Base-by-base conservation (phyloP, 768 basidiomycete genomes). In the Exidia glandulosa region DNA sequence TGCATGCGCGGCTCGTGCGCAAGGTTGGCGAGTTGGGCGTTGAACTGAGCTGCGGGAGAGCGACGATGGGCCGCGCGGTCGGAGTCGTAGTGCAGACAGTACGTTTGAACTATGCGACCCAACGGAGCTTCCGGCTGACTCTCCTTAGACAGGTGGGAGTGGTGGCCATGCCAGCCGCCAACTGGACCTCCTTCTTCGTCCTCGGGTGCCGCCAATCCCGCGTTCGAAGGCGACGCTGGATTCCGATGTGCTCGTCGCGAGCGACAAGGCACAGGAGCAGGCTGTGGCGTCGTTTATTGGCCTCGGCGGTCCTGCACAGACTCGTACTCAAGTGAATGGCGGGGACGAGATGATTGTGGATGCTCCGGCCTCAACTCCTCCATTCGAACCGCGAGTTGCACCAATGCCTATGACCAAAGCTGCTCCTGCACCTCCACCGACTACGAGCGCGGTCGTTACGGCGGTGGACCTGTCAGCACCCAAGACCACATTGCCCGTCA, bases 141-240 rank as follows among this genome's bases (percentile, higher is more conserved):
- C n/a, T 12, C 13, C 16, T 41, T 36, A 19, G 16, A 23, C 37
- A 62, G 57, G 37, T 12, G n/a, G n/a, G n/a, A n/a, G n/a, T n/a
- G n/a, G n/a, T n/a, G n/a, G n/a, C n/a, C 33, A 62, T 19, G 29
- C 52, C 25, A 19, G 41, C 6, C 58, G 62, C 14, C 34, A 50
- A 34, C 66, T 87, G 54, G 87, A 88, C 60, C 68, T 85, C 30
- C 72, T 91, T 27, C 67, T 94, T 12, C 91, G 93, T 65, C 90
- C 90, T 52, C 85, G 89, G 25, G 76, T 88, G 3, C 91, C 91
- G 9, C 87, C 90, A 7, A 71, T 89, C 13, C 75, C 90, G 58
- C 82, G 86, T 50, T 77, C 85, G 3, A 69, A 87, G 60, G 87
- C 88, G 16, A 75, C 79, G 32, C 67, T 87, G 12, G 87, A 87